These are phyloP conservation scores for Marsdenia floribunda DNA, from an alignment of 257 asterid species.

Conservation along the genomic window DNA sequence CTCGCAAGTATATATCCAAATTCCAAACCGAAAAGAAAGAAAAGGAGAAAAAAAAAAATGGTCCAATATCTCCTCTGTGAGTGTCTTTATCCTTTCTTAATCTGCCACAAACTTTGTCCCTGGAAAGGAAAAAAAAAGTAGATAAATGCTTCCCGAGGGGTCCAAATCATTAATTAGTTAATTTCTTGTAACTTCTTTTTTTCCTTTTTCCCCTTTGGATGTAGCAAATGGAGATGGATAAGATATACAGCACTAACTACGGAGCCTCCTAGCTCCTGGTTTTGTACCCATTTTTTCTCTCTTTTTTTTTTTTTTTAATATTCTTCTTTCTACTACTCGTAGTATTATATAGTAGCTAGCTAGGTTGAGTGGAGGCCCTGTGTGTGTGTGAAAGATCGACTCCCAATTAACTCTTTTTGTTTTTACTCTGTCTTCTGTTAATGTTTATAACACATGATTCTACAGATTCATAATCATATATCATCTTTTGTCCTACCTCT, in stretches of 20 bases:
- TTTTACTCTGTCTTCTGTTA: neutral
- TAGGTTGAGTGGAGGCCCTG: neutral
- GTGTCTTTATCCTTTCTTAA: neutral
- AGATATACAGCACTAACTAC: neutral
- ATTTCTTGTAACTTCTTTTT: neutral
- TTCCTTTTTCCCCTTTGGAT: no score
- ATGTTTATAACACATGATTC: neutral
- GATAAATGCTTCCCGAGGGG: neutral
- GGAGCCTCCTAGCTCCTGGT: neutral
- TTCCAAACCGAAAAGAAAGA: neutral
- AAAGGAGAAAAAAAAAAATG: neutral
- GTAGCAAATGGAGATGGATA: neutral
- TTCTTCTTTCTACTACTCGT: neutral
- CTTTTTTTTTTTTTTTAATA: no score
- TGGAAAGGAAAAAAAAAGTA: neutral
- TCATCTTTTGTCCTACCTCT: conserved; percentile 1
- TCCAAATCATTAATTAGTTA: neutral
- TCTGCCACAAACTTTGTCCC: neutral
- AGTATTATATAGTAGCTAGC: neutral
- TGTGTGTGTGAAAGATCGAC: neutral
- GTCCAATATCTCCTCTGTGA: neutral
- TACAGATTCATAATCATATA: neutral
- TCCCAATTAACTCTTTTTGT: neutral
- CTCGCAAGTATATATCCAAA: neutral
- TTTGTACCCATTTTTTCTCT: neutral